These are phyloP conservation scores for Aureobasidium mangrovei DNA, from an alignment of 2,329 filamentous ascomycete genomes.

Conservation along the genomic window DNA sequence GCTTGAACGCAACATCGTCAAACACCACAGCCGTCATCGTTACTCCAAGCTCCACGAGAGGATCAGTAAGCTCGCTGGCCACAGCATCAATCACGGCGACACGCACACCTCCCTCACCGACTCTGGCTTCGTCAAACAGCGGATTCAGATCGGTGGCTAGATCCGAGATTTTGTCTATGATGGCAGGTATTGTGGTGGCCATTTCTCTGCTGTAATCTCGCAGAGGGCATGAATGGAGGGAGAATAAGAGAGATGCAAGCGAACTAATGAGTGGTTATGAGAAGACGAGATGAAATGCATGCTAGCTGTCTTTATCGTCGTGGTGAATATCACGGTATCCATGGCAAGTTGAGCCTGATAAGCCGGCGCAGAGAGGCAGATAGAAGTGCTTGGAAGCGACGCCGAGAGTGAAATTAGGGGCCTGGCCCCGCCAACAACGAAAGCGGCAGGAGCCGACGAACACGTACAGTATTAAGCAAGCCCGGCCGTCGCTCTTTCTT, in stretches of 20 bases:
- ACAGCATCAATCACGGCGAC: slow-evolving; percentile 10
- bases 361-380: neutral
- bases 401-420: neutral
- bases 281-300: neutral
- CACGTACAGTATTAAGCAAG: neutral
- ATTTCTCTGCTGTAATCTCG: neutral
- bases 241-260: neutral
- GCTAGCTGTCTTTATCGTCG: neutral
- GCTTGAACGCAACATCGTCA: neutral
- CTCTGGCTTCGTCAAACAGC: neutral
- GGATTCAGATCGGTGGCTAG: neutral
- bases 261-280: neutral
- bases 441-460: slow-evolving; percentile 7
- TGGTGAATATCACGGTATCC: neutral
- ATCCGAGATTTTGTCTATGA: neutral
- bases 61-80: slow-evolving; percentile 4
- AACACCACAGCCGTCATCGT: neutral
- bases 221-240: neutral
- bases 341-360: neutral
- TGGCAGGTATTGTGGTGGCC: neutral
- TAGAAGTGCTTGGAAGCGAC: slow-evolving; percentile 12
- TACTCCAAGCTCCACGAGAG: slow-evolving; percentile 5
- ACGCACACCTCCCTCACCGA: neutral
- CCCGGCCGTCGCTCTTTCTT: neutral
- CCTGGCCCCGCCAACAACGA: neutral